Evolutionary conservation across 495 filamentous ascomycete genomes (phyloP).

Genomic region (Penicillium paxilli): DNA sequence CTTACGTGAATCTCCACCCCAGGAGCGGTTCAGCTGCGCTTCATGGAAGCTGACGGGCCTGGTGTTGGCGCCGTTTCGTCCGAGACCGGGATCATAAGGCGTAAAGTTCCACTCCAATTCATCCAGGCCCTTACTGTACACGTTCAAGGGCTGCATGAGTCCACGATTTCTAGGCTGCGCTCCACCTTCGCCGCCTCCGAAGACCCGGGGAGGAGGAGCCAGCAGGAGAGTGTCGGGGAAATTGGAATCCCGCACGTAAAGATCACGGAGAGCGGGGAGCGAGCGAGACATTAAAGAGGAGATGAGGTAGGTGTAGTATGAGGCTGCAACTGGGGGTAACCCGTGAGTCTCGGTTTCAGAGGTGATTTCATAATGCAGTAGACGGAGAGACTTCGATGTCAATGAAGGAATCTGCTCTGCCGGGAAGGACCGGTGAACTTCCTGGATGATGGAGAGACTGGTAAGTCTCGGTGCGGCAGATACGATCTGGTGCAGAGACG

Average conservation of each 20-base stretch:
- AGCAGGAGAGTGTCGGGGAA: slow-evolving; percentile 77
- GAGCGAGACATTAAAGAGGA: slow-evolving; percentile 72
- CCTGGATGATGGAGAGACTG: slow-evolving; percentile 65
- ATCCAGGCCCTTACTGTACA: slow-evolving; percentile 84
- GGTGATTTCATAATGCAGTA: slow-evolving; percentile 80
- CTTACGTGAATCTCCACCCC: slow-evolving; percentile 61
- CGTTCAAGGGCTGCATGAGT: slow-evolving; percentile 66
- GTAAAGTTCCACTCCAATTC: slow-evolving; percentile 86
- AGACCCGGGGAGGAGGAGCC: slow-evolving; percentile 54
- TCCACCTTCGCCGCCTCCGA: slow-evolving; percentile 30
- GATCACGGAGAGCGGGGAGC: slow-evolving; percentile 66
- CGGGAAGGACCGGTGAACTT: slow-evolving; percentile 66
- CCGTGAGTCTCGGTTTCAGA: slow-evolving; percentile 50
- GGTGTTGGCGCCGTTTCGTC: slow-evolving; percentile 38
- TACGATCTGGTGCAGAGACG: slow-evolving; percentile 64
- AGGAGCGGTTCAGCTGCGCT: slow-evolving; percentile 54
- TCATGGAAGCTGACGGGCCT: slow-evolving; percentile 57
- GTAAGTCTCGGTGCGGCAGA: slow-evolving; percentile 59
- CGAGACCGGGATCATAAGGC: slow-evolving; percentile 48
- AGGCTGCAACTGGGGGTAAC: slow-evolving; percentile 58
- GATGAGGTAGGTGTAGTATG: slow-evolving; percentile 87
- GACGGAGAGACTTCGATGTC: slow-evolving; percentile 62
- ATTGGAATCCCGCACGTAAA: slow-evolving; percentile 82
- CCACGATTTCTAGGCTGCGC: slow-evolving; percentile 36
- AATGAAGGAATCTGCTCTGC: slow-evolving; percentile 60